Evolutionary conservation across 306 rosid species (phyloP).

Genomic region (Rubus idaeus): DNA sequence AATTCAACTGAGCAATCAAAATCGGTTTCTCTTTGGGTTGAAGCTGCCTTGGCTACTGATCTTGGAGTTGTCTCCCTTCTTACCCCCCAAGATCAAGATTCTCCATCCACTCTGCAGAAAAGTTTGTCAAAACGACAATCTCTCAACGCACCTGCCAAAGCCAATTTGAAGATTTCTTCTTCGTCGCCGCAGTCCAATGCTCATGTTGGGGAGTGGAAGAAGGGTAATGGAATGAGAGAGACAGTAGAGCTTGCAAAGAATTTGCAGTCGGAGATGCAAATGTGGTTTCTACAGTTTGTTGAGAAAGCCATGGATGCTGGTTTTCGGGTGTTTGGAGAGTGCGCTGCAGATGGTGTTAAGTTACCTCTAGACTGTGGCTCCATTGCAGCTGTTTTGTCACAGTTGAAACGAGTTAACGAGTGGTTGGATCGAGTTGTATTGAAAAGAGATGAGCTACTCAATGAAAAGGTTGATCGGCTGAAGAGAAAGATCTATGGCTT

Average conservation of each 20-base stretch:
- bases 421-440: conserved; percentile 78
- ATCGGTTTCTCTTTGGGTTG: conserved; percentile 85
- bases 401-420: conserved; percentile 83
- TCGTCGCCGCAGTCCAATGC: conserved; percentile 35
- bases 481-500: conserved; percentile 93
- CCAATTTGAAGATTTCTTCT: conserved; percentile 32
- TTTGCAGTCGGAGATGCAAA: conserved; percentile 74
- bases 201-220: conserved; percentile 50
- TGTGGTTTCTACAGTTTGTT: conserved; percentile 79
- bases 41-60: conserved; percentile 93
- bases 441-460: conserved; percentile 46
- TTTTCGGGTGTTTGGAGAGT: conserved; percentile 74
- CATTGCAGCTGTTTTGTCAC: conserved; percentile 79
- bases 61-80: conserved; percentile 83
- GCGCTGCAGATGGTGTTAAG: conserved; percentile 41
- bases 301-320: conserved; percentile 92
- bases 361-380: conserved; percentile 78
- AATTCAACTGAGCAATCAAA: conserved; percentile 49
- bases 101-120: conserved; percentile 49
- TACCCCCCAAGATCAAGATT: conserved; percentile 37
- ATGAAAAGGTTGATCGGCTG: conserved; percentile 62
- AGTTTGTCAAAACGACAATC: conserved; percentile 49
- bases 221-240: conserved; percentile 70
- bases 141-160: conserved; percentile 33
- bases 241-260: conserved; percentile 56